phyloP scores from a whole-genome alignment of 148 eudicot species.

The Chenopodium berlandieri region DNA sequence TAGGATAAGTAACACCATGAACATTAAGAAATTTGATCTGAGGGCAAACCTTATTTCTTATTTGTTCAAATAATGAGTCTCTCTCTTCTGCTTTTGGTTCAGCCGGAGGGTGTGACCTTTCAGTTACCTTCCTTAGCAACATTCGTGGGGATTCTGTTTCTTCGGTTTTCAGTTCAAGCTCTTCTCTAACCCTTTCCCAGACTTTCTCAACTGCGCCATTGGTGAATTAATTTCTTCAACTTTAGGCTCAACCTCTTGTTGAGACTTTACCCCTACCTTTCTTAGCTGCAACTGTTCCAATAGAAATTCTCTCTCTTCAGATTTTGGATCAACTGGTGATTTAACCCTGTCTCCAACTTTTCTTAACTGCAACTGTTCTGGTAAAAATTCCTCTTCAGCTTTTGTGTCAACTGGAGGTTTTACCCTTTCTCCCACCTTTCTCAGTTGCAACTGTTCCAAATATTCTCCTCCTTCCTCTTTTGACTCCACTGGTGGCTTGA shows the following conservation, averaged over 20 bases:
- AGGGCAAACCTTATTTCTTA: constrained; percentile 66
- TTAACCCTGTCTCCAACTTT: constrained; percentile 66
- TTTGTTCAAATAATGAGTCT: constrained; percentile 75
- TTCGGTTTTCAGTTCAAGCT: constrained; percentile 37
- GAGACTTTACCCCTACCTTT: constrained; percentile 53
- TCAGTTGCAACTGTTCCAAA: constrained; percentile 46
- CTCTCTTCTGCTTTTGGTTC: constrained; percentile 54
- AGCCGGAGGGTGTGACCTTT: constrained; percentile 38
- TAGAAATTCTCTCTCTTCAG: constrained; percentile 45
- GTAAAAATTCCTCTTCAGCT: constrained; percentile 51
- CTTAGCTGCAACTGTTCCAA: constrained; percentile 28
- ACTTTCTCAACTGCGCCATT: constrained; percentile 65
- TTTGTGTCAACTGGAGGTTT: constrained; percentile 41
- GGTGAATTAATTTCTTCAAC: constrained; percentile 60
- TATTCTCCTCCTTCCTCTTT: constrained; percentile 64
- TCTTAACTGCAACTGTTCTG: constrained; percentile 46
- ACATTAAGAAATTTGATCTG: neutral
- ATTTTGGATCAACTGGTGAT: constrained; percentile 17
- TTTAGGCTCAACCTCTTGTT: constrained; percentile 42
- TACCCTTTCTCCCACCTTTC: constrained; percentile 61
- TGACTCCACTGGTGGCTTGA: constrained; percentile 40
- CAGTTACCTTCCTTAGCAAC: constrained; percentile 55
- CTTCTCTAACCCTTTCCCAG: constrained; percentile 47
- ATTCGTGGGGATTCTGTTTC: constrained; percentile 26
- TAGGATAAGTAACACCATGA: neutral